Evolutionary conservation across 192 early-diverging fungal genomes (phyloP).

Genomic region (Coemansia sp.): DNA sequence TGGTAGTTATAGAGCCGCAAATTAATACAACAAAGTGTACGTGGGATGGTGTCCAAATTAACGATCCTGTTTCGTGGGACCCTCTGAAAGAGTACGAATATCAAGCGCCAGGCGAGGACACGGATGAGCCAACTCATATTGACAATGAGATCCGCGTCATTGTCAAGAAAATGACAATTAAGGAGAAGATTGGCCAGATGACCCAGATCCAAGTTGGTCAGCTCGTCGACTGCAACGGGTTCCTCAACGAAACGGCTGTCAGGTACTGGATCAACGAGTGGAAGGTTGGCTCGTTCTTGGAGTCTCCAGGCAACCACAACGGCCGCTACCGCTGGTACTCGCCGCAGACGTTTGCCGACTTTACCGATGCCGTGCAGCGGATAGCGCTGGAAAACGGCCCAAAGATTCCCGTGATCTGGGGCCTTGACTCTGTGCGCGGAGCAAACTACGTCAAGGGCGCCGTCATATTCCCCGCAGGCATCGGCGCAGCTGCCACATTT

Average conservation of each 20-base stretch:
- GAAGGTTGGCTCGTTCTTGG: conserved; percentile 64
- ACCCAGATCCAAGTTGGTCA: conserved; percentile 59
- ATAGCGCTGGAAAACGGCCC: conserved; percentile 55
- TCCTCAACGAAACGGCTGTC: conserved; percentile 55
- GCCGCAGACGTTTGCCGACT: conserved; percentile 49
- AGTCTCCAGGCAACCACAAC: conserved; percentile 60
- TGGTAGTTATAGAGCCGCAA: too few relatives aligned
- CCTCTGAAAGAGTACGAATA: conserved; percentile 21
- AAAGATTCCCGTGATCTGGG: conserved; percentile 64
- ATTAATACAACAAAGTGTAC: conserved; percentile 7
- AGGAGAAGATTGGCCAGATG: conserved; percentile 69
- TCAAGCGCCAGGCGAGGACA: not conserved
- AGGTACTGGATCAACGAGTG: conserved; percentile 60
- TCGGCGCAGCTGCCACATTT: conserved; percentile 62
- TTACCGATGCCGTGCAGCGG: conserved; percentile 58
- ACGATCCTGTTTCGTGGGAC: conserved; percentile 17
- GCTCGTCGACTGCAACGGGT: conserved; percentile 58
- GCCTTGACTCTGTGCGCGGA: conserved; percentile 66
- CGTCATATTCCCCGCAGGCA: conserved; percentile 62
- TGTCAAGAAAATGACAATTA: conserved; percentile 49
- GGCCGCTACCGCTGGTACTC: conserved; percentile 58
- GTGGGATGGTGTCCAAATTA: conserved; percentile 14
- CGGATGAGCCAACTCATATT: conserved; percentile 18
- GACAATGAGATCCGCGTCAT: conserved; percentile 57
- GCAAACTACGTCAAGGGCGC: conserved; percentile 67